Evolutionary conservation across 805 yeast species (phyloP).

Genomic region (Monosporozyma siamensis): DNA sequence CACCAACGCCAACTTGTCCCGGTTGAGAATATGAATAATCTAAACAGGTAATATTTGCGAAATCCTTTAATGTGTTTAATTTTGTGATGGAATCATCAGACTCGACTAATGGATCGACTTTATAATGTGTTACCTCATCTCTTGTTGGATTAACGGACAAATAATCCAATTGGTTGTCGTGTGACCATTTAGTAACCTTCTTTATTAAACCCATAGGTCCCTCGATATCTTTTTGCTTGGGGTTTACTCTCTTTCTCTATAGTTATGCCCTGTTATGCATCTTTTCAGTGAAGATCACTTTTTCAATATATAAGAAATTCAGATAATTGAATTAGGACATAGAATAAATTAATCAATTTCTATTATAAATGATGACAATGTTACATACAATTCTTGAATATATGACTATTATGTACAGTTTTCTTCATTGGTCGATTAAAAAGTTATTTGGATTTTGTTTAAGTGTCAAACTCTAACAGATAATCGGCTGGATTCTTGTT

Average conservation of each 20-base stretch:
- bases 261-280: background rate
- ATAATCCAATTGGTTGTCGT: conserved; percentile 26
- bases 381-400: background rate
- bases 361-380: background rate
- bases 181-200: conserved; percentile 27
- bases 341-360: background rate
- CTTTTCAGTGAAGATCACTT: background rate
- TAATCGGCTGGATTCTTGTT: conserved; percentile 22
- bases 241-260: background rate
- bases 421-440: no score
- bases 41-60: conserved; percentile 58
- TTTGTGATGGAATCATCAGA: conserved; percentile 46
- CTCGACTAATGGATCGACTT: conserved; percentile 40
- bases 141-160: conserved; percentile 69
- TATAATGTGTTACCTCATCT: conserved; percentile 65
- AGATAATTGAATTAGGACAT: background rate
- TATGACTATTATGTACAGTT: background rate
- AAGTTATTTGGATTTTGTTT: no score
- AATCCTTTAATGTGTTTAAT: conserved; percentile 48
- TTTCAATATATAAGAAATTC: background rate
- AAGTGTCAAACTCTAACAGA: conserved; percentile 24
- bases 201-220: conserved; percentile 31
- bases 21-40: conserved; percentile 46
- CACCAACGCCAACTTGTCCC: conserved; percentile 68
- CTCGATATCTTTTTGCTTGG: background rate